Base-by-base conservation (phyloP, 345 rosid genomes). In the Salix purpurea region DNA sequence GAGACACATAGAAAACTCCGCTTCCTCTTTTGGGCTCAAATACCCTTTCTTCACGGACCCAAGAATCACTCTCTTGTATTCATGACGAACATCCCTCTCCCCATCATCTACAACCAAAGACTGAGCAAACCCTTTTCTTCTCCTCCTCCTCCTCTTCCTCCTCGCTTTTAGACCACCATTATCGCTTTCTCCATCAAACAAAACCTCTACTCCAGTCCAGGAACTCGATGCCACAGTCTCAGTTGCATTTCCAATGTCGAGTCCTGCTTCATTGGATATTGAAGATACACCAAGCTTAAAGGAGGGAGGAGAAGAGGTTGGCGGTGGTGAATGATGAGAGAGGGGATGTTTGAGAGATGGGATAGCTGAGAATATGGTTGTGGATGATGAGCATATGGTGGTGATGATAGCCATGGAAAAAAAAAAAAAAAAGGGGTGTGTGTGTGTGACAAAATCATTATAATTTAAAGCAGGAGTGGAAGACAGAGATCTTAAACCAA, bases 1-100 rank as follows among this genome's bases (percentile, higher is more conserved):
- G 80, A 87, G 86, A 78, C 76, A 74, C 61, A 83, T 52, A 73
- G 86, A 89, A 78, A 89, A 58, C 77, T 89, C 84, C 42, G 88
- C 85, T 78, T 89, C 92, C 50, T 89, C 88, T 32, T 48, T 69
- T 77, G 84, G 74, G 71, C 84, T 86, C 65, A 87, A 77, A 69
- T 64, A 79, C 6, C 78, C 84, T 66, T 80, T 64, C 21, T 80
- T 81, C 42, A 65, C 72, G 83, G 78, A 37, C 84, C 68, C 24
- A 74, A 65, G 24, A 14, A 56, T 21, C 69, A 48, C 68, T 70
- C 36, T 64, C n/a, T 0, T 13, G 50, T 44, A 44, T 44, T 21
- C 24, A 40, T 18, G 75, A 76, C 61, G 46, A 82, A 4, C 50
- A 30, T 37, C 69, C 11, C 69, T 65, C 64, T 42, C 61, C 44